Evolutionary conservation across 108 stramenopile genomes (phyloP).

Genomic region (Conticribra guillardii): DNA sequence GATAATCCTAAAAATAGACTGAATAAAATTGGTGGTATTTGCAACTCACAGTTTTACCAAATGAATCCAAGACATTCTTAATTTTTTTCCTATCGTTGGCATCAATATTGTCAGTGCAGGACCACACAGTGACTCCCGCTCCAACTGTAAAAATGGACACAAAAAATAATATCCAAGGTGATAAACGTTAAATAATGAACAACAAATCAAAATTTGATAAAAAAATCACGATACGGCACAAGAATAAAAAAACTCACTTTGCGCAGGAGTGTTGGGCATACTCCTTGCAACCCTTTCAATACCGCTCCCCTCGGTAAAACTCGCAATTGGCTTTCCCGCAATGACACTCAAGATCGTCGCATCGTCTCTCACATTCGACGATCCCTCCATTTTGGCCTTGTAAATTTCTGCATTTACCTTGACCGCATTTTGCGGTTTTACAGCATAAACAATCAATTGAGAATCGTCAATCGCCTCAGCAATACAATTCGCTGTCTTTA

Average conservation of each 20-base stretch:
- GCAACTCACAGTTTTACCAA: conserved; percentile 74
- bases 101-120: conserved; percentile 73
- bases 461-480: conserved; percentile 64
- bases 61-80: conserved; percentile 61
- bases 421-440: conserved; percentile 92
- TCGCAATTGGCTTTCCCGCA: conserved; percentile 65
- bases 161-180: not conserved
- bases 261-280: conserved; percentile 96
- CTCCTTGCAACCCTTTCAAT: conserved; percentile 77
- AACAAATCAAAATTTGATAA: conserved; percentile 33
- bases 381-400: conserved; percentile 16
- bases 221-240: no score
- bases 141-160: conserved; percentile 40
- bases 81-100: conserved; percentile 62
- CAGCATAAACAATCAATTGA: conserved; percentile 83
- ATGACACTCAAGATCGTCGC: conserved; percentile 68
- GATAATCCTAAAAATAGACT: no score
- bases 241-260: conserved; percentile 29
- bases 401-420: conserved; percentile 53
- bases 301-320: conserved; percentile 35
- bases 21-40: no score
- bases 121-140: conserved; percentile 86
- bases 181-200: conserved; percentile 13
- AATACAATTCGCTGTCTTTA: conserved; percentile 59
- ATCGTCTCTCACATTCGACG: conserved; percentile 40